Evolutionary conservation across 495 filamentous ascomycete species (phyloP).

Genomic region (Beverwykella pulmonaria): DNA sequence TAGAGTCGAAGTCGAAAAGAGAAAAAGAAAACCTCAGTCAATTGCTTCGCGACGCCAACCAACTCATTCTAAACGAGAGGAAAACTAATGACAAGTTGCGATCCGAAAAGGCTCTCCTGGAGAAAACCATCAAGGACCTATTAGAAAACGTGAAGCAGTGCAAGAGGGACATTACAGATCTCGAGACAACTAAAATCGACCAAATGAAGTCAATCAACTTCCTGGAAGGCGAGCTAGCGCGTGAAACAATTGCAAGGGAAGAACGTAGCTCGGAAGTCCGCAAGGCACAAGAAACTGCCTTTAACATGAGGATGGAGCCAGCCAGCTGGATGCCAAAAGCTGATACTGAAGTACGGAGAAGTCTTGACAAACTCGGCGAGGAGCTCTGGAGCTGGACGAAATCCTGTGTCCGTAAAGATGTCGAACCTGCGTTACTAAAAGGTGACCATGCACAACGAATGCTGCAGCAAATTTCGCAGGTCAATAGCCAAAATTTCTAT

Average conservation of each 20-base stretch:
- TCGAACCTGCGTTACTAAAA: neutral
- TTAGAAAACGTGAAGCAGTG: neutral
- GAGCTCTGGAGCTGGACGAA: slow-evolving; percentile 7
- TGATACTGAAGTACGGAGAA: neutral
- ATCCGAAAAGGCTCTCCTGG: neutral
- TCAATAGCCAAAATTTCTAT: neutral
- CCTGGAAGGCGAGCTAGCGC: neutral
- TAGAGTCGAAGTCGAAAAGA: neutral
- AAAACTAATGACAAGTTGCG: neutral
- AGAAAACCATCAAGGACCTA: too few species aligned
- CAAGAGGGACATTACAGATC: neutral
- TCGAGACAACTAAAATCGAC: neutral
- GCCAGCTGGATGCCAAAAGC: slow-evolving; percentile 6
- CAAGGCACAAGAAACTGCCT: slow-evolving; percentile 5
- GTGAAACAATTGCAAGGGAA: neutral
- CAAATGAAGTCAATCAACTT: neutral
- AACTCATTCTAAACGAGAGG: too few species aligned
- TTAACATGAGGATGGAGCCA: slow-evolving; percentile 2
- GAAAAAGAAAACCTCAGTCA: neutral
- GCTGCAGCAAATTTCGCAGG: neutral
- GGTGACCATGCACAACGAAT: neutral
- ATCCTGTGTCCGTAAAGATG: neutral
- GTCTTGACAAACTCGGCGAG: neutral
- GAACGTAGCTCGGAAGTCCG: neutral
- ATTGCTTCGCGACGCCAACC: neutral